phyloP scores from a whole-genome alignment of 352 stramenopile genomes.

The Globisporangium takayamanum region DNA sequence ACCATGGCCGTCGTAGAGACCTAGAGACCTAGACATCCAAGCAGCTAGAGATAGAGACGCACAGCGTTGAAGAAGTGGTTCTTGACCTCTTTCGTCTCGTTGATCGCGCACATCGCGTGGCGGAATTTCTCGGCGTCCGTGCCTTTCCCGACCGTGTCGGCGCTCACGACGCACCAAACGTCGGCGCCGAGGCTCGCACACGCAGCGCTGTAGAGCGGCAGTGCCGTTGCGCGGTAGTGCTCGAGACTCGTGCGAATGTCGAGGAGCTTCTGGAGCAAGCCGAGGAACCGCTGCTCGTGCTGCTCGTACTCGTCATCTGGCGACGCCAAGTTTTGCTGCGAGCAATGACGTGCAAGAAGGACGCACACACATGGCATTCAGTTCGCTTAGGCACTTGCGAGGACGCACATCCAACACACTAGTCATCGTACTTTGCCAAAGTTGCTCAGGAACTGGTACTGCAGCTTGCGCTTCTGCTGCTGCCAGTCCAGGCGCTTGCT shows the following conservation, averaged over 20 bases:
- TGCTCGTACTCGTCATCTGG: conserved; percentile 63
- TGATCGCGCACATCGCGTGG: conserved; percentile 68
- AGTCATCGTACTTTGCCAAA: conserved; percentile 35
- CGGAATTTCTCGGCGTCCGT: conserved; percentile 66
- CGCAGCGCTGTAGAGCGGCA: conserved; percentile 56
- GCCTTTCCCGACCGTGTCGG: conserved; percentile 50
- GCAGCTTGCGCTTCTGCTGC: conserved; percentile 53
- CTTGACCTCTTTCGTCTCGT: conserved; percentile 70
- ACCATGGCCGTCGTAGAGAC: neutral
- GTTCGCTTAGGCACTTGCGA: neutral
- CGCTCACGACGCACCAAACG: conserved; percentile 71
- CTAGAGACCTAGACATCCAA: neutral
- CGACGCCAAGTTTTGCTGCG: conserved; percentile 32
- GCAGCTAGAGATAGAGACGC: neutral
- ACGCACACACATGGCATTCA: neutral
- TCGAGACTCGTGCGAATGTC: conserved; percentile 68
- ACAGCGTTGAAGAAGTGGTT: conserved; percentile 74
- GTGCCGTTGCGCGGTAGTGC: conserved; percentile 49
- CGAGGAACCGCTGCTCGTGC: conserved; percentile 63
- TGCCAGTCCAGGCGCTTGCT: conserved; percentile 39
- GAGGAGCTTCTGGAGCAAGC: conserved; percentile 58
- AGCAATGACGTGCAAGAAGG: too few relatives aligned
- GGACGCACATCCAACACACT: neutral
- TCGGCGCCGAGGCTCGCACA: conserved; percentile 59
- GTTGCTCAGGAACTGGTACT: conserved; percentile 44